These are phyloP conservation scores for Populus hybrid DNA, from an alignment of 441 rosid species.

Conservation along the genomic window DNA sequence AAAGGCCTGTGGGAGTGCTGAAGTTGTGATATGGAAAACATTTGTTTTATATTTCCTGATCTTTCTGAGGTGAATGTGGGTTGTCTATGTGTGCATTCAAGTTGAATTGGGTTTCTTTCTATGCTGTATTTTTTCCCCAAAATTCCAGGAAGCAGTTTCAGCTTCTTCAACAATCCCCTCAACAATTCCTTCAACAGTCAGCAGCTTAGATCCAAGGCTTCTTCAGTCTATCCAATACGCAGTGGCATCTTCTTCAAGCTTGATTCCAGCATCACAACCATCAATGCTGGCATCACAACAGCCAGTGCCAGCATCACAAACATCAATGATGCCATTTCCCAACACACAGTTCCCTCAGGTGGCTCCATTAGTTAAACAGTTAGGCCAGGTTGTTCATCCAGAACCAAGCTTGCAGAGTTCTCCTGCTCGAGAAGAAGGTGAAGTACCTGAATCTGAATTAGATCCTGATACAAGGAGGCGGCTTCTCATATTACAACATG, in stretches of 20 bases:
- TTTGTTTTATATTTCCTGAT: background rate
- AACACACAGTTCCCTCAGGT: constrained; percentile 51
- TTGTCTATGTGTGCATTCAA: background rate
- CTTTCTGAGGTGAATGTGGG: background rate
- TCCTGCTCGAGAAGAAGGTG: constrained; percentile 98
- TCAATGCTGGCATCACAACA: constrained; percentile 48
- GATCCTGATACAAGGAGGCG: constrained; percentile 97
- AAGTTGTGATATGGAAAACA: background rate
- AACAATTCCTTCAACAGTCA: constrained; percentile 43
- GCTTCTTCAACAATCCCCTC: constrained; percentile 60
- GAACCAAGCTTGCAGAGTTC: constrained; percentile 86
- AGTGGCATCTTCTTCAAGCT: constrained; percentile 61
- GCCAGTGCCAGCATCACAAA: constrained; percentile 23
- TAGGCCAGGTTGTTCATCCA: constrained; percentile 48
- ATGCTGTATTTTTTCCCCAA: background rate
- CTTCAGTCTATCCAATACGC: constrained; percentile 52
- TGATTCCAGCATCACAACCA: constrained; percentile 46
- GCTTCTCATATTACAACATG: constrained; percentile 95
- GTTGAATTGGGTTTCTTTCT: constrained; percentile 6
- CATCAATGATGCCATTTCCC: constrained; percentile 43
- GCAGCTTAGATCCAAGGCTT: constrained; percentile 60
- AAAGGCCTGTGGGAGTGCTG: background rate
- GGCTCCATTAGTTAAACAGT: constrained; percentile 48
- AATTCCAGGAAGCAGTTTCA: constrained; percentile 68
- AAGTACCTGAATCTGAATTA: constrained; percentile 95